These are phyloP conservation scores for Lentinula raphanica DNA, from an alignment of 768 basidiomycete genomes.

Conservation along the genomic window DNA sequence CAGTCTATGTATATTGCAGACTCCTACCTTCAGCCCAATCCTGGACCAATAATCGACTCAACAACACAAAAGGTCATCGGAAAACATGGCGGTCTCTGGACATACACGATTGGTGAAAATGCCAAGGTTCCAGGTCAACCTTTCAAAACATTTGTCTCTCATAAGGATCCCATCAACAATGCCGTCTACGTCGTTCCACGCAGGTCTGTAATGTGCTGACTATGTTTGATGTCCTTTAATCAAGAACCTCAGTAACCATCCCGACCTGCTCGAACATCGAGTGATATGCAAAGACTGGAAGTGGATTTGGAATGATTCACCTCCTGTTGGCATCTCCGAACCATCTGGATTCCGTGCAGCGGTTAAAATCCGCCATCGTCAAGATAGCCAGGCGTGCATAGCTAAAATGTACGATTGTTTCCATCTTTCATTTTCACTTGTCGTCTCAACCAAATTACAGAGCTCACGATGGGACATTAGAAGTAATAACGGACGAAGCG, in stretches of 20 bases:
- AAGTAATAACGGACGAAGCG: conserved; percentile 51
- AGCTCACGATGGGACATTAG: conserved; percentile 24
- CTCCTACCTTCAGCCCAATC: conserved; percentile 66
- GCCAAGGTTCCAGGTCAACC: conserved; percentile 60
- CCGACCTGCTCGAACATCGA: conserved; percentile 34
- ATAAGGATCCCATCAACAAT: conserved; percentile 61
- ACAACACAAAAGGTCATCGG: conserved; percentile 50
- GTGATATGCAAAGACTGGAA: conserved; percentile 36
- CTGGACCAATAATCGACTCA: conserved; percentile 63
- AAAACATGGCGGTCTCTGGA: conserved; percentile 73
- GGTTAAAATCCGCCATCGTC: conserved; percentile 69
- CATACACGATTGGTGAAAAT: conserved; percentile 81
- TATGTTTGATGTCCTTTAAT: neutral
- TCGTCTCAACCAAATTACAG: conserved; percentile 12
- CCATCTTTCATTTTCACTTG: neutral
- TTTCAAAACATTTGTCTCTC: conserved; percentile 63
- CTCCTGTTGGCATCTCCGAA: conserved; percentile 40
- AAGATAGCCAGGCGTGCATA: conserved; percentile 48
- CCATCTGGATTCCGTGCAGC: conserved; percentile 41
- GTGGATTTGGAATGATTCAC: conserved; percentile 73
- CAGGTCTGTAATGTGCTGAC: conserved; percentile 37
- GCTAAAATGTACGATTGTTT: conserved; percentile 40
- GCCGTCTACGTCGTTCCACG: conserved; percentile 74
- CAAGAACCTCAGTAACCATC: conserved; percentile 45
- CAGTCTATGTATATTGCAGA: conserved; percentile 36